Conservation (phyloP, 495 filamentous ascomycete species). For the Hyaloscypha variabilis region DNA sequence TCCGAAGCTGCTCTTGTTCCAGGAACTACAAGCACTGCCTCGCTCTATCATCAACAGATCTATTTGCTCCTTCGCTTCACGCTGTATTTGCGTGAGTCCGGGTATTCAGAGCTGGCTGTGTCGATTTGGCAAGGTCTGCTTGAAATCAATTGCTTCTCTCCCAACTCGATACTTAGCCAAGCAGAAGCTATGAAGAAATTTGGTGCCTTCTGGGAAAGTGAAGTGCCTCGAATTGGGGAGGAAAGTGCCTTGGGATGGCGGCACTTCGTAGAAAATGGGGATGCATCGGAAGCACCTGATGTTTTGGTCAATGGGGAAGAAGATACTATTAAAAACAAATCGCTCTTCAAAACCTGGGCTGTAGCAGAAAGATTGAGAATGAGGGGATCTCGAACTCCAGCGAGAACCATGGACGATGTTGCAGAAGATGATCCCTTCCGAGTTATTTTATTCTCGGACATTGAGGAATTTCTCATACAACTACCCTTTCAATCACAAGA, state of each 20-base stretch:
- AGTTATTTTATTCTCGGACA: constrained; percentile 77
- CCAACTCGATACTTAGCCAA: constrained; percentile 31
- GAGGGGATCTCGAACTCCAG: constrained; percentile 57
- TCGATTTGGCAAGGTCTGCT: constrained; percentile 84
- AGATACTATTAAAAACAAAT: constrained; percentile 37
- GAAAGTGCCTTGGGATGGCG: constrained; percentile 70
- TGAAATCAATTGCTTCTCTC: constrained; percentile 70
- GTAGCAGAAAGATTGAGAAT: constrained; percentile 55
- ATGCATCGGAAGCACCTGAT: constrained; percentile 40
- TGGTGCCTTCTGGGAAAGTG: constrained; percentile 82
- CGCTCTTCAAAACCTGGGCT: constrained; percentile 58
- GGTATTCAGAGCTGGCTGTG: constrained; percentile 75
- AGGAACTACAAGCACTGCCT: constrained; percentile 19
- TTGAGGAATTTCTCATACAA: constrained; percentile 62
- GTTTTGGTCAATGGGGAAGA: constrained; percentile 29
- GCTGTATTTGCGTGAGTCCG: constrained; percentile 74
- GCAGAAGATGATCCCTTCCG: constrained; percentile 76
- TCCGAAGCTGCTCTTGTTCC: constrained; percentile 37
- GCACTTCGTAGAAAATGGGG: constrained; percentile 44
- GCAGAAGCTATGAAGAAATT: constrained; percentile 21
- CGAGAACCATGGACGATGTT: constrained; percentile 60
- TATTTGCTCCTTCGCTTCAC: constrained; percentile 78
- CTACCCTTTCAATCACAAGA: constrained; percentile 41
- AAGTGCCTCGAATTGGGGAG: constrained; percentile 81
- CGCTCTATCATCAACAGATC: constrained; percentile 54